Conservation (phyloP, 2,329 filamentous ascomycete genomes). For the Epichloe scottii region DNA sequence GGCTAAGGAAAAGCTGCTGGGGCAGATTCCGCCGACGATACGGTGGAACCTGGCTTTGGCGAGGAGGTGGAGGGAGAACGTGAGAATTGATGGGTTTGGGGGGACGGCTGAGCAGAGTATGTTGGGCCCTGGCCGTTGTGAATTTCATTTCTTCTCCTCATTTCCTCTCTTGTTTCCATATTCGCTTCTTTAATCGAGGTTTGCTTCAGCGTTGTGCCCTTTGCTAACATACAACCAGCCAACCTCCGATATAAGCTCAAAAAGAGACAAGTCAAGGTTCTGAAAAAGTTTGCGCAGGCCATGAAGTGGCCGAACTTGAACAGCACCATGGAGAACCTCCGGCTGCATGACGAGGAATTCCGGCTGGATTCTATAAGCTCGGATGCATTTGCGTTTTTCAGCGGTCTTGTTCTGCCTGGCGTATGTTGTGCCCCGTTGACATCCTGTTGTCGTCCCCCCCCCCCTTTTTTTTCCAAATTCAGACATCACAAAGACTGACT, state of each 20-base stretch:
- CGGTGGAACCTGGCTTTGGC: constrained; percentile 64
- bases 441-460: neutral
- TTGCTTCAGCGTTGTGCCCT: too few relatives aligned
- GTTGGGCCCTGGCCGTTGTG: constrained; percentile 8
- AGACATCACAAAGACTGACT: constrained; percentile 1
- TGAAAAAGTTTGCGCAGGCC: constrained; percentile 55
- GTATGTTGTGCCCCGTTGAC: constrained; percentile 25
- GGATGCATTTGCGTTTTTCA: constrained; percentile 67
- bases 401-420: constrained; percentile 59
- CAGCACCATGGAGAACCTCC: constrained; percentile 50
- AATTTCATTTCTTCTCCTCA: neutral
- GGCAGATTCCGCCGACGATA: constrained; percentile 55
- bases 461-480: neutral
- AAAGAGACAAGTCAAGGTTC: constrained; percentile 53
- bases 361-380: constrained; percentile 50
- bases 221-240: constrained; percentile 22
- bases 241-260: constrained; percentile 53
- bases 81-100: constrained; percentile 51
- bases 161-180: neutral
- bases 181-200: neutral
- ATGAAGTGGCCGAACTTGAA: constrained; percentile 69
- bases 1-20: constrained; percentile 51
- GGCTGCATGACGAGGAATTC: constrained; percentile 44
- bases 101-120: constrained; percentile 37
- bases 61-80: constrained; percentile 58